Evolutionary conservation across 2,329 filamentous ascomycete genomes (phyloP).

Genomic region (Massarina eburnea): DNA sequence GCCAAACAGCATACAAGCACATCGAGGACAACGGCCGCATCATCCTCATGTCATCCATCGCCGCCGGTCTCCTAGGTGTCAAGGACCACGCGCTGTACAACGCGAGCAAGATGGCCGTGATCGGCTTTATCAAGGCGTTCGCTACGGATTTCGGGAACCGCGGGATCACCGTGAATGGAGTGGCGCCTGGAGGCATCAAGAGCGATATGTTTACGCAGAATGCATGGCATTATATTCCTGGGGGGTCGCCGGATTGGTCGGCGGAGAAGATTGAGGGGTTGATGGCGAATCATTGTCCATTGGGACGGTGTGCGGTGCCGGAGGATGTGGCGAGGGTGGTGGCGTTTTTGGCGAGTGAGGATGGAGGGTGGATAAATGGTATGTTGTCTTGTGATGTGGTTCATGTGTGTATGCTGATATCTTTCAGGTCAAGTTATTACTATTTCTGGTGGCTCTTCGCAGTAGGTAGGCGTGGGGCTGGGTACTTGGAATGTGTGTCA

Average conservation of each 20-base stretch:
- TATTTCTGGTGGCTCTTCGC: conserved; percentile 45
- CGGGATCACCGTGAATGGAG: conserved; percentile 71
- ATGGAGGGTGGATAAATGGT: conserved; percentile 46
- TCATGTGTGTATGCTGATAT: conserved; percentile 5
- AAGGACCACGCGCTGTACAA: conserved; percentile 73
- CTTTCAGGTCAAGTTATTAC: conserved; percentile 42
- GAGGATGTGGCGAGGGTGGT: conserved; percentile 49
- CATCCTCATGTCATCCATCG: conserved; percentile 74
- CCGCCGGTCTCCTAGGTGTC: conserved; percentile 66
- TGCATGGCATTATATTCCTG: conserved; percentile 55
- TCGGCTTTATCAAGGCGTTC: conserved; percentile 71
- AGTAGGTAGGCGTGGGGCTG: conserved; percentile 23
- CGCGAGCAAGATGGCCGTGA: conserved; percentile 71
- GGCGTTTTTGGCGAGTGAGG: conserved; percentile 43
- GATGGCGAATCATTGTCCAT: conserved; percentile 54
- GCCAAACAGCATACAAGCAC: conserved; percentile 72
- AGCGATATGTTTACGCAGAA: conserved; percentile 76
- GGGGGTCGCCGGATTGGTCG: conserved; percentile 51
- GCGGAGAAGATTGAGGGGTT: conserved; percentile 53
- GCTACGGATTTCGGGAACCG: conserved; percentile 70
- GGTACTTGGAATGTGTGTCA: too few species aligned
- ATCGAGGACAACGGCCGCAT: conserved; percentile 70
- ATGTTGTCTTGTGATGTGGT: conserved; percentile 3
- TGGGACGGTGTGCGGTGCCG: conserved; percentile 52
- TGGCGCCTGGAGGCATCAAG: conserved; percentile 73